These are phyloP conservation scores for Fulvia fulva DNA, from an alignment of 2,329 filamentous ascomycete species.

Conservation along the genomic window DNA sequence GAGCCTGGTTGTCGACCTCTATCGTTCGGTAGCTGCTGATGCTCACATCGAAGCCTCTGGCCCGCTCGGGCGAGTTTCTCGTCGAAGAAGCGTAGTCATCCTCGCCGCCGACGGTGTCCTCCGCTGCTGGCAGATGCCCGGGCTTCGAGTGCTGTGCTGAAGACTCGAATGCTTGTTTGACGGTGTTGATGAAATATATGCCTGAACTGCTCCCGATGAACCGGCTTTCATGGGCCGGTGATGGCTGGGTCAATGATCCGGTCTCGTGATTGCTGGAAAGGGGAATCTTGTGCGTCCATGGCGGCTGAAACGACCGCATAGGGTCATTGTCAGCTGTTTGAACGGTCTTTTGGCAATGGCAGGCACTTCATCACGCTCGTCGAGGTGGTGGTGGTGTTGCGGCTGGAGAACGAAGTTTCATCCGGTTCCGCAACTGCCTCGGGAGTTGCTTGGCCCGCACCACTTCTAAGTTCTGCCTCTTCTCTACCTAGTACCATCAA, in stretches of 20 bases:
- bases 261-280: constrained; percentile 21
- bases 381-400: background rate
- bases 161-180: constrained; percentile 48
- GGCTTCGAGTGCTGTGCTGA: constrained; percentile 11
- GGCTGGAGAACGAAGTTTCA: background rate
- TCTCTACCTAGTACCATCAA: background rate
- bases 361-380: background rate
- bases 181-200: constrained; percentile 53
- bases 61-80: constrained; percentile 18
- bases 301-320: background rate
- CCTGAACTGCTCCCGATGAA: constrained; percentile 53
- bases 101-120: constrained; percentile 23
- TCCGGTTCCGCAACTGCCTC: background rate
- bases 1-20: constrained; percentile 14
- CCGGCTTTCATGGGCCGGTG: constrained; percentile 18
- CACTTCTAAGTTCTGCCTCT: background rate
- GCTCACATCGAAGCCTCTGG: constrained; percentile 15
- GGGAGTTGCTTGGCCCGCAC: background rate
- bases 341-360: background rate
- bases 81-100: constrained; percentile 18
- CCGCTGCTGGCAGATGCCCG: constrained; percentile 13
- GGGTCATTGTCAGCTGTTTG: background rate
- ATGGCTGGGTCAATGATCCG: constrained; percentile 18
- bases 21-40: constrained; percentile 14
- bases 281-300: constrained; percentile 17